These are phyloP conservation scores for Amylocystis lapponica DNA, from an alignment of 768 basidiomycete species.

Conservation along the genomic window DNA sequence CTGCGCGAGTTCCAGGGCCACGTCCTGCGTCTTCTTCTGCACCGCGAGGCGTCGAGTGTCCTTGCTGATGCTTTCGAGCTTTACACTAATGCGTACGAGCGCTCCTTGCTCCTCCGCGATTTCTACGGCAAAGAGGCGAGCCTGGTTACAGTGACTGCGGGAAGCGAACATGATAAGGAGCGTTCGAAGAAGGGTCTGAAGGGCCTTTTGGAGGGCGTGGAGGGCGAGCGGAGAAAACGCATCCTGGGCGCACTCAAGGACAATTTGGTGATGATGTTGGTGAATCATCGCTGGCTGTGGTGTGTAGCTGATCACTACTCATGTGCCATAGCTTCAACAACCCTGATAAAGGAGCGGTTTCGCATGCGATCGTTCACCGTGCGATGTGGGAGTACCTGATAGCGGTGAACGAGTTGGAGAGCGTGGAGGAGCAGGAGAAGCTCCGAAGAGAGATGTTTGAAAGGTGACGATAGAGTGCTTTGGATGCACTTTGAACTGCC, in stretches of 20 bases:
- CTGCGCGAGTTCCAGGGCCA: conserved; percentile 72
- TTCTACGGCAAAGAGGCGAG: conserved; percentile 88
- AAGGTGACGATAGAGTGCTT: conserved; percentile 39
- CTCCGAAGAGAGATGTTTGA: conserved; percentile 77
- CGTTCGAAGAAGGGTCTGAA: conserved; percentile 59
- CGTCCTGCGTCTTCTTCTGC: conserved; percentile 72
- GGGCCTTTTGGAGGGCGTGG: conserved; percentile 60
- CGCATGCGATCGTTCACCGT: conserved; percentile 84
- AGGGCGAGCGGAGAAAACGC: conserved; percentile 59
- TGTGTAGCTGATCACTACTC: neutral
- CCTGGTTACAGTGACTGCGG: conserved; percentile 52
- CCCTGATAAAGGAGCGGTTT: conserved; percentile 82
- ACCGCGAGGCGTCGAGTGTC: conserved; percentile 78
- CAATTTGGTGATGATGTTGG: conserved; percentile 71
- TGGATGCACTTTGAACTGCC: too few relatives aligned
- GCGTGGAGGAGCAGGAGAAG: conserved; percentile 68
- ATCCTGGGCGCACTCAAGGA: conserved; percentile 67
- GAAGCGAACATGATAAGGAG: conserved; percentile 59
- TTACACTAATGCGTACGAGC: conserved; percentile 80
- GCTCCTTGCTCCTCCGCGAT: conserved; percentile 72
- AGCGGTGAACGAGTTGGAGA: conserved; percentile 49
- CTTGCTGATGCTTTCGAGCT: conserved; percentile 88
- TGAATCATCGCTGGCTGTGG: conserved; percentile 2
- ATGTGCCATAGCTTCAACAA: conserved; percentile 71
- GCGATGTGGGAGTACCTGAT: conserved; percentile 81